Base-by-base conservation (phyloP, 768 basidiomycete species). In the Leucocoprinus sp. region DNA sequence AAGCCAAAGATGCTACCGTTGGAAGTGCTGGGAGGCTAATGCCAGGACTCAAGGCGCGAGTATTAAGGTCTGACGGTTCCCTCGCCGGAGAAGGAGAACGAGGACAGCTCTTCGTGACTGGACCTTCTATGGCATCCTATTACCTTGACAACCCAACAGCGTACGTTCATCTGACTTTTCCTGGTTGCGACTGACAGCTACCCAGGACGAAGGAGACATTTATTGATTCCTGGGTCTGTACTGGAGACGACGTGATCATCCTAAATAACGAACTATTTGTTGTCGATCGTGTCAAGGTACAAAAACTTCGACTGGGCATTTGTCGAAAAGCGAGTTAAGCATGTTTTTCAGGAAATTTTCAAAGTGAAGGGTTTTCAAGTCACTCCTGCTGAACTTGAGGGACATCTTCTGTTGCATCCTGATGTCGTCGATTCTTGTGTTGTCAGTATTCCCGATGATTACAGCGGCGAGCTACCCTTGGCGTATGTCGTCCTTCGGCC, bases 281-380 rank as follows among this genome's bases (percentile, higher is more conserved):
- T 21, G 75, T 88, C 9, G 85, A 88, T 58, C 76, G 85, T 19
- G 58, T 85, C 45, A 88, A 86, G 72, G 82, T 80, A 52, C n/a
- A 51, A 11, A 14, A 9, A 15, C 8, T 29, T 11, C 23, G n/a
- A n/a, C n/a, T 18, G 37, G 1, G 15, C 12, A 15, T 7, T 34
- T 24, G 18, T 18, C 36, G 31, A 34, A 21, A 22, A 26, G 31
- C 40, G 26, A n/a, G n/a, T 14, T 31, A 5, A 31, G n/a, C 31
- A 47, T 33, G 5, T 27, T 31, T 23, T 4, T 33, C 45, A 82
- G 82, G 83, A 86, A 67, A 76, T 84, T 44, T 68, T 85, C 61
- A 85, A 88, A 62, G 76, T 82, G 29, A 68, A 71, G 41, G 74
- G 71, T 3, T 72, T 69, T 50, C 69, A 78, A 57, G 80, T 84